phyloP scores from a whole-genome alignment of 768 basidiomycete species.

The Lanmaoa rubissima region DNA sequence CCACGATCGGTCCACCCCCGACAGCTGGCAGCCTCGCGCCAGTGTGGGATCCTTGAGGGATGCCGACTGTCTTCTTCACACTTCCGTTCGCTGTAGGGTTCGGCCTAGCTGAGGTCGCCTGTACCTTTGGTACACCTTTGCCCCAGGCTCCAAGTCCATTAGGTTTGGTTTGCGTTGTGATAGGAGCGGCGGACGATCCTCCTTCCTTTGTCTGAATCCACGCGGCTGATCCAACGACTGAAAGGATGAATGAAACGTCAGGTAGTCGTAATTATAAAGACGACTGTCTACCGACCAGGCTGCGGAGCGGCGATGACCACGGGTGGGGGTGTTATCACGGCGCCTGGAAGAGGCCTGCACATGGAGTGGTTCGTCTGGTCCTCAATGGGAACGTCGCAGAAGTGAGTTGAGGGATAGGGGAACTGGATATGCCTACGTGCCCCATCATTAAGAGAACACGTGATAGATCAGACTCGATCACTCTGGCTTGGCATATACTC shows the following conservation, averaged over 20 bases:
- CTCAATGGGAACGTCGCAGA: conserved; percentile 40
- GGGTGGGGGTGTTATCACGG: conserved; percentile 26
- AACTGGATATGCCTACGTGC: conserved; percentile 28
- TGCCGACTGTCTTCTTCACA: conserved; percentile 10
- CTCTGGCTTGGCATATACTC: background rate
- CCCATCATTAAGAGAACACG: background rate
- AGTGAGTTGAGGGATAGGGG: conserved; percentile 41
- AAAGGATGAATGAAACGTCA: background rate
- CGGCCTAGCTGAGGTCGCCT: conserved; percentile 1
- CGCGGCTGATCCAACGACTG: conserved; percentile 30
- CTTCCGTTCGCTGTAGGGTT: conserved; percentile 23
- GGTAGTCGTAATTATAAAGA: background rate
- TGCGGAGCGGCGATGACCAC: conserved; percentile 24
- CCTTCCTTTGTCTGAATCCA: conserved; percentile 24
- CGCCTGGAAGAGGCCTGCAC: conserved; percentile 45
- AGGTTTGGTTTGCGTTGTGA: background rate
- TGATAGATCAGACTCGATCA: background rate
- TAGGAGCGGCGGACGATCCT: background rate
- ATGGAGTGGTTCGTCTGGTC: conserved; percentile 38
- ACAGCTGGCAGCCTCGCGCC: conserved; percentile 22
- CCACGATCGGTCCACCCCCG: conserved; percentile 25
- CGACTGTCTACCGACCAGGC: conserved; percentile 29
- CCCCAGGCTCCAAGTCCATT: conserved; percentile 15
- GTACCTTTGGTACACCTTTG: conserved; percentile 17
- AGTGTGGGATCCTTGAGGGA: conserved; percentile 5